Conservation (phyloP, 2,329 filamentous ascomycete genomes). For the Magnaporthiopsis rhizophila region DNA sequence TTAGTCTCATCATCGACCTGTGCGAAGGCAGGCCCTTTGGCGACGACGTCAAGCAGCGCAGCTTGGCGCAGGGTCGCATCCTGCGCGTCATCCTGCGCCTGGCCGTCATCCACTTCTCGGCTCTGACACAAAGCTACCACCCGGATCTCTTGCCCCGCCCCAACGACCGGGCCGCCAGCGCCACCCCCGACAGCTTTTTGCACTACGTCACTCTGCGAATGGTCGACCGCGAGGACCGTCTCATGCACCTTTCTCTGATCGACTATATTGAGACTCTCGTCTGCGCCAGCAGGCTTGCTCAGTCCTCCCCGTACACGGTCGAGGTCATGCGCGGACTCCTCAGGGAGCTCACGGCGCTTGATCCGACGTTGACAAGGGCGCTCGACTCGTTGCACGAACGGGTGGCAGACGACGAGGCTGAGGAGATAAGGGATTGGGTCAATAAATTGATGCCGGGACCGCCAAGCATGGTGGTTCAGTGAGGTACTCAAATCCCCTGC, state of each 20-base stretch:
- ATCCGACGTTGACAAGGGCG: slow-evolving; percentile 29
- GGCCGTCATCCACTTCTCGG: slow-evolving; percentile 35
- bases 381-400: slow-evolving; percentile 37
- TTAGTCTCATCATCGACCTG: slow-evolving; percentile 33
- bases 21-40: slow-evolving; percentile 22
- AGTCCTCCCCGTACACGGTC: slow-evolving; percentile 24
- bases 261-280: slow-evolving; percentile 46
- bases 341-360: slow-evolving; percentile 29
- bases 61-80: slow-evolving; percentile 44
- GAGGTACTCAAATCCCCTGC: not conserved
- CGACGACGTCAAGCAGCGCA: slow-evolving; percentile 27
- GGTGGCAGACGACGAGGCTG: slow-evolving; percentile 43
- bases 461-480: not conserved
- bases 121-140: slow-evolving; percentile 17
- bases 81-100: slow-evolving; percentile 44
- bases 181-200: slow-evolving; percentile 28
- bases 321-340: slow-evolving; percentile 30
- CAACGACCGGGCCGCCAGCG: slow-evolving; percentile 14
- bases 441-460: slow-evolving; percentile 27
- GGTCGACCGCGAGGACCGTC: slow-evolving; percentile 38
- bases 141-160: slow-evolving; percentile 22
- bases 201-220: slow-evolving; percentile 44
- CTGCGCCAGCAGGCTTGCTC: slow-evolving; percentile 35
- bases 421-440: slow-evolving; percentile 37
- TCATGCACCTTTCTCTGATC: slow-evolving; percentile 43